Evolutionary conservation across 1,284 basidiomycete species (phyloP).

Genomic region (Vanrija pseudolonga): DNA sequence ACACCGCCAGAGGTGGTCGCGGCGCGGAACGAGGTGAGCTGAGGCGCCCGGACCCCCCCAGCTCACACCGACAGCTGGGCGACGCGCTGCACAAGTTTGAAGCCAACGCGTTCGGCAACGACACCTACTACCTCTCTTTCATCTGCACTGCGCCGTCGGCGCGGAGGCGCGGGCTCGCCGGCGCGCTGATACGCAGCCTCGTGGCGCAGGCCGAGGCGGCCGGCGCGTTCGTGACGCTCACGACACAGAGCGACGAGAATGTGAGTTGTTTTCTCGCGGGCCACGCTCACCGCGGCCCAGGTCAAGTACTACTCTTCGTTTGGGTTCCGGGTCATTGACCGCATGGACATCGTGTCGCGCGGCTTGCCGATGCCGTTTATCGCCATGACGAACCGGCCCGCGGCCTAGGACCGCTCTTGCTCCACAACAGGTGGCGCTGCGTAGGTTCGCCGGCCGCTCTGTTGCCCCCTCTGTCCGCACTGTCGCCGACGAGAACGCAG

Average conservation of each 20-base stretch:
- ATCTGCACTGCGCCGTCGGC: slow-evolving; percentile 2
- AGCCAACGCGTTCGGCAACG: not conserved
- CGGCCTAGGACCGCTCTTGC: too few relatives aligned
- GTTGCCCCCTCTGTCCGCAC: too few relatives aligned
- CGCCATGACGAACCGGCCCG: too few relatives aligned
- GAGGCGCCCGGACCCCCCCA: not conserved
- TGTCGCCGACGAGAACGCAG: too few relatives aligned
- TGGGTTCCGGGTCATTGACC: slow-evolving; percentile 1
- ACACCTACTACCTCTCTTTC: slow-evolving; percentile 7
- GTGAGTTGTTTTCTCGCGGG: not conserved
- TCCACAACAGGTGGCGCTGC: too few relatives aligned
- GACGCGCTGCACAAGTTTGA: slow-evolving; percentile 1
- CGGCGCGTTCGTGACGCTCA: not conserved
- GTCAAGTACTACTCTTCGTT: slow-evolving; percentile 2
- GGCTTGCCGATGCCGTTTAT: not conserved
- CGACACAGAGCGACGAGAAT: slow-evolving; percentile 1
- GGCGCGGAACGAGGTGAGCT: not conserved
- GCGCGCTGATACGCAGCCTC: not conserved
- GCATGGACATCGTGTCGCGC: not conserved
- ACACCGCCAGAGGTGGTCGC: not conserved
- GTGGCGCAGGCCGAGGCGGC: not conserved
- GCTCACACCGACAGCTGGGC: not conserved
- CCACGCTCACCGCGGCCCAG: not conserved
- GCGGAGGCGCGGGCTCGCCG: not conserved
- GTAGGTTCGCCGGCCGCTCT: too few relatives aligned